phyloP scores from a whole-genome alignment of 2,329 filamentous ascomycete species.

The Trichoderma koningii region DNA sequence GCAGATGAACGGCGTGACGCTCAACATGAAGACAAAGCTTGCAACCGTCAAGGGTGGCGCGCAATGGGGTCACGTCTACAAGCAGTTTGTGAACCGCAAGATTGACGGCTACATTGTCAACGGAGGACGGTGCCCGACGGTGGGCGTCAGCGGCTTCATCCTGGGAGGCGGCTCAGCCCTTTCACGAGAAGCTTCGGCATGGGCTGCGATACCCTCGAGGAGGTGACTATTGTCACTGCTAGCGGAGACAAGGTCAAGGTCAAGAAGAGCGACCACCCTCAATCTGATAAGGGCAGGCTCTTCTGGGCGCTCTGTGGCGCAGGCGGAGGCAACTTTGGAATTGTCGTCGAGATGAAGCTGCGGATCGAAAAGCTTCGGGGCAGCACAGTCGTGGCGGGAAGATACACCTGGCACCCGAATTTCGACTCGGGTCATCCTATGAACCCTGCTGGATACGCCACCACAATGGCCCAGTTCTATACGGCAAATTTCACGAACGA shows the following conservation, averaged over 20 bases:
- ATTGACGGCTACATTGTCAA: constrained; percentile 35
- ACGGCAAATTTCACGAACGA: constrained; percentile 32
- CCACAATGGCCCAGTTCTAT: constrained; percentile 36
- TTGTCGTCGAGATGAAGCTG: constrained; percentile 40
- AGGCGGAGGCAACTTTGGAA: constrained; percentile 46
- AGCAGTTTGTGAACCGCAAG: constrained; percentile 33
- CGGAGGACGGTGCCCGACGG: constrained; percentile 40
- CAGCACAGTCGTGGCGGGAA: constrained; percentile 32
- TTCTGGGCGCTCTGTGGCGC: constrained; percentile 47
- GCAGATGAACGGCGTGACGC: constrained; percentile 35
- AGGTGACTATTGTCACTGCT: constrained; percentile 41
- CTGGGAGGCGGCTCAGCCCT: constrained; percentile 42
- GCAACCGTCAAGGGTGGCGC: constrained; percentile 36
- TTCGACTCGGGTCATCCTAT: too few relatives aligned
- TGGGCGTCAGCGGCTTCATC: constrained; percentile 45
- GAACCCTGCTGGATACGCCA: constrained; percentile 8
- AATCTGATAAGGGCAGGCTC: constrained; percentile 31
- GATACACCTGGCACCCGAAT: constrained; percentile 32
- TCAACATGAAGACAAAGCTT: constrained; percentile 30
- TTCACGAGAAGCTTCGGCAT: constrained; percentile 37
- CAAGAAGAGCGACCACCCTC: constrained; percentile 27
- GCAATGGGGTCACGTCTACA: constrained; percentile 40
- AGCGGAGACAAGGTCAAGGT: constrained; percentile 33
- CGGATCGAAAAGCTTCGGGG: constrained; percentile 29
- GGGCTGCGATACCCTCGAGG: constrained; percentile 34